phyloP scores from a whole-genome alignment of 2,329 filamentous ascomycete species.

The Eutypa lata region DNA sequence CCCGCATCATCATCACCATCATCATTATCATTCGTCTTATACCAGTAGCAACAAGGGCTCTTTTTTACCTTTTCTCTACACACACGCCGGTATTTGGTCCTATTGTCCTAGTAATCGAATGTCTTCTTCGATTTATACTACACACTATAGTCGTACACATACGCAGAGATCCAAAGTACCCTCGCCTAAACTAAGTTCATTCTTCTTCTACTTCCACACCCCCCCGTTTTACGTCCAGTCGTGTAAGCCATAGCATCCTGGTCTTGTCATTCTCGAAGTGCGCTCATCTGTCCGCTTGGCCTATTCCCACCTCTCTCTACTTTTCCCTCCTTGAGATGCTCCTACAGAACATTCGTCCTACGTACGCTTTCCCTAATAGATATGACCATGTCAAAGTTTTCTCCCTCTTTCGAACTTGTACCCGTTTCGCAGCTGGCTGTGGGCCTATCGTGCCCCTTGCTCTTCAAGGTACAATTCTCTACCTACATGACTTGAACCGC shows the following conservation, averaged over 20 bases:
- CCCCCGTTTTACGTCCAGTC: background rate
- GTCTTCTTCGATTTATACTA: background rate
- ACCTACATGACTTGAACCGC: background rate
- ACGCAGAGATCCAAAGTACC: background rate
- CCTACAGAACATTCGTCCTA: constrained; percentile 10
- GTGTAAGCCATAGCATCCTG: constrained; percentile 19
- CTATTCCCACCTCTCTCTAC: constrained; percentile 12
- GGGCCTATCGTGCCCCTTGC: background rate
- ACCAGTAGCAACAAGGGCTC: background rate
- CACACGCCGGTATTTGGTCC: background rate
- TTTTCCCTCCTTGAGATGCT: constrained; percentile 13
- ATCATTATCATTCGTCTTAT: background rate
- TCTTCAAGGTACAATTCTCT: background rate
- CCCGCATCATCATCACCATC: background rate
- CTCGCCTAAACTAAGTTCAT: background rate
- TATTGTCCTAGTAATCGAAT: background rate
- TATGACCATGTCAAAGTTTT: background rate
- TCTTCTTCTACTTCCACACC: constrained; percentile 9
- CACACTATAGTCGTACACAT: background rate
- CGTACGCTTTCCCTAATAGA: background rate
- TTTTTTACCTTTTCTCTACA: background rate
- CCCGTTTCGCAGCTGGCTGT: background rate
- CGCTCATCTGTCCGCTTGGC: constrained; percentile 23
- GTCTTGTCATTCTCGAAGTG: constrained; percentile 22
- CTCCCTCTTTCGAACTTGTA: background rate